Base-by-base conservation (phyloP, 2,329 filamentous ascomycete genomes). In the Ophiostoma triangulosporum region DNA sequence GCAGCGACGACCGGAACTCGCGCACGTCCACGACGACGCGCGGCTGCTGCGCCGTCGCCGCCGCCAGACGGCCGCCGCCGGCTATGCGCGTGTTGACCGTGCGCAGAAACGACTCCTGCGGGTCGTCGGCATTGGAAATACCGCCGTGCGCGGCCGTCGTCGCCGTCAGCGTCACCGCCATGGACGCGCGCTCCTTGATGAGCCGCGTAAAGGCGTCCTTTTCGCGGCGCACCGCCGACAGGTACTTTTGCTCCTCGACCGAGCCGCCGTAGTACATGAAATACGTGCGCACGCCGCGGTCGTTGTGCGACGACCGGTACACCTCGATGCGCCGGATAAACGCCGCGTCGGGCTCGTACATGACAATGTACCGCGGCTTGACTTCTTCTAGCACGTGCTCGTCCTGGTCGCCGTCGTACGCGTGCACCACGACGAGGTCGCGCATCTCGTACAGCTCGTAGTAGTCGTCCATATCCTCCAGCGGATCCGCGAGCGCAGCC, bases 71-170 rank as follows among this genome's bases (percentile, higher is more conserved):
- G 8, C 93, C 93, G 49, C 93, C 93, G 54, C 93, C 93, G 1
- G 93, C 93, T 62, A 98, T 97, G 55, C 93, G 81, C 6, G 93
- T 98, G 69, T 97, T 98, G 66, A 98, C 82, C 3, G 91, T 97
- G 36, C 93, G 85, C 6, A 98, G 76, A 67, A 98, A 97, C 24
- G 84, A 80, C 64, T 97, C 90, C 68, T 97, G 86, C 0, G 89
- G 86, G 59, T 95, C 88, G 61, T 88, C 81, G 50, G 79, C 73
- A 4, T 46, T 29, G 7, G 43, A n/a, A 2, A 46, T 46, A 15
- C 17, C 29, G 49, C 77, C 79, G 60, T 82, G 77, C 15, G 31
- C 20, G 5, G 48, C 20, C 0, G 77, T 69, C 58, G 91, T 86
- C 40, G 81, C 78, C 1, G 83, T 88, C 66, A 96, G 77, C 33